Percentiles rank a stretch among this genome's conserved stretches.
These are phyloP conservation scores for Phaeosphaeriaceae sp. DNA, from an alignment of 2,329 filamentous ascomycete genomes.

Conservation along the genomic window DNA sequence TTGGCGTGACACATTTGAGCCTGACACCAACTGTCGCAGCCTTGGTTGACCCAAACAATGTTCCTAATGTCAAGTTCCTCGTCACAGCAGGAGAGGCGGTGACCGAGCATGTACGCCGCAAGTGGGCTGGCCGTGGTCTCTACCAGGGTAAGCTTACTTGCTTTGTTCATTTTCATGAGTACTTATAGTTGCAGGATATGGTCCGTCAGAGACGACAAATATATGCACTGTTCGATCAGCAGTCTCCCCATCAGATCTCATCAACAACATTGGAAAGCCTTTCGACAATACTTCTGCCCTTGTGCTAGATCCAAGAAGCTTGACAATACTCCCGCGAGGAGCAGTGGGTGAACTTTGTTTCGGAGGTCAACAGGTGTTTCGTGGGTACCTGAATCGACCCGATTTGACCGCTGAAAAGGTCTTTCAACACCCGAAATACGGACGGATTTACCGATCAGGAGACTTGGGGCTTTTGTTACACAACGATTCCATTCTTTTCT, in stretches of 20 bases:
- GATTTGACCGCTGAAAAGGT: conserved; percentile 71
- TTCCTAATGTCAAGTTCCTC: conserved; percentile 75
- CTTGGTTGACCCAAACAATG: conserved; percentile 70
- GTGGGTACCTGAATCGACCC: conserved; percentile 74
- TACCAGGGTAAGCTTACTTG: conserved; percentile 67
- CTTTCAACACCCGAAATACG: conserved; percentile 70
- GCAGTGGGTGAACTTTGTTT: conserved; percentile 86
- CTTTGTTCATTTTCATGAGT: background rate
- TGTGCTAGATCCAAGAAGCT: conserved; percentile 58
- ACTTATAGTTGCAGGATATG: conserved; percentile 61
- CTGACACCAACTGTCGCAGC: conserved; percentile 86
- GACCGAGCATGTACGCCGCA: conserved; percentile 71
- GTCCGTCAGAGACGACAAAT: conserved; percentile 86
- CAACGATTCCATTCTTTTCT: conserved; percentile 76
- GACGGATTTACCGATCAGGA: conserved; percentile 80
- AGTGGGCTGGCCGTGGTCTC: conserved; percentile 72
- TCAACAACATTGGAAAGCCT: conserved; percentile 78
- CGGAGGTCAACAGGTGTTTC: conserved; percentile 79
- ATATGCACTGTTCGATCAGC: conserved; percentile 77
- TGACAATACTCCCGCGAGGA: conserved; percentile 67
- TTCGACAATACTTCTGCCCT: conserved; percentile 79
- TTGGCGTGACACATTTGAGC: conserved; percentile 79
- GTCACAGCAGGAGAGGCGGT: conserved; percentile 84
- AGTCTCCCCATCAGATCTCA: conserved; percentile 64
- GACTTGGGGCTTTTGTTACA: conserved; percentile 81